Evolutionary conservation across 495 filamentous ascomycete species (phyloP).

Genomic region (Xylaria longipes): DNA sequence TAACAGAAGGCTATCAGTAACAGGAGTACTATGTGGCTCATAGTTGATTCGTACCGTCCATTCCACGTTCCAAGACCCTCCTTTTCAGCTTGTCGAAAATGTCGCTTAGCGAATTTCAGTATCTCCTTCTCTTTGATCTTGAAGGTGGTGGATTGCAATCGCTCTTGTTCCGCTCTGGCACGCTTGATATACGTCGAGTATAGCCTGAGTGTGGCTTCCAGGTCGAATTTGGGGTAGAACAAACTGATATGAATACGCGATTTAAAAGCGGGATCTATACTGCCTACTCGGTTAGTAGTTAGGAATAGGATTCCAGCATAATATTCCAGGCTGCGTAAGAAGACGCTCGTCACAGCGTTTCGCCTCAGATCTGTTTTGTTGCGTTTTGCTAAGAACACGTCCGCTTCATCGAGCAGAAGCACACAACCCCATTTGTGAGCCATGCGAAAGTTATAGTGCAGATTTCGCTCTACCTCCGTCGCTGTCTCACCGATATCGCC

Average conservation of each 20-base stretch:
- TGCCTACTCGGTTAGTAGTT: slow-evolving; percentile 59
- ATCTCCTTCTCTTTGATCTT: slow-evolving; percentile 32
- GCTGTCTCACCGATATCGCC: slow-evolving; percentile 26
- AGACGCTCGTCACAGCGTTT: slow-evolving; percentile 55
- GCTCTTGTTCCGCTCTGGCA: slow-evolving; percentile 24
- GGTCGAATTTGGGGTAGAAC: slow-evolving; percentile 50
- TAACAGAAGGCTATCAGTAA: neutral
- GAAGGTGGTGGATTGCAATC: slow-evolving; percentile 8
- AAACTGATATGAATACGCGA: slow-evolving; percentile 56
- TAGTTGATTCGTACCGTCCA: slow-evolving; percentile 32
- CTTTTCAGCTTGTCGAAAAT: slow-evolving; percentile 20
- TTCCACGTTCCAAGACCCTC: slow-evolving; percentile 34
- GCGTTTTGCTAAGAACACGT: slow-evolving; percentile 62
- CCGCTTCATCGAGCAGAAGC: slow-evolving; percentile 63
- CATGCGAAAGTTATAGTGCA: slow-evolving; percentile 49
- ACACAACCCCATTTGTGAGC: slow-evolving; percentile 57
- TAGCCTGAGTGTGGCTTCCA: slow-evolving; percentile 40
- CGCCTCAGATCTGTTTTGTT: slow-evolving; percentile 47
- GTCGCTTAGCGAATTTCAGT: slow-evolving; percentile 25
- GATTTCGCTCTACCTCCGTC: slow-evolving; percentile 47
- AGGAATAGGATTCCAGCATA: slow-evolving; percentile 61
- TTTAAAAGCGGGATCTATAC: slow-evolving; percentile 58
- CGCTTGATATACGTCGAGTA: slow-evolving; percentile 45
- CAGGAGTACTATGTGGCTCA: neutral
- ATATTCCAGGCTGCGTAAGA: slow-evolving; percentile 51